Evolutionary conservation across 2,329 filamentous ascomycete genomes (phyloP).

Genomic region (Penicillium palitans): DNA sequence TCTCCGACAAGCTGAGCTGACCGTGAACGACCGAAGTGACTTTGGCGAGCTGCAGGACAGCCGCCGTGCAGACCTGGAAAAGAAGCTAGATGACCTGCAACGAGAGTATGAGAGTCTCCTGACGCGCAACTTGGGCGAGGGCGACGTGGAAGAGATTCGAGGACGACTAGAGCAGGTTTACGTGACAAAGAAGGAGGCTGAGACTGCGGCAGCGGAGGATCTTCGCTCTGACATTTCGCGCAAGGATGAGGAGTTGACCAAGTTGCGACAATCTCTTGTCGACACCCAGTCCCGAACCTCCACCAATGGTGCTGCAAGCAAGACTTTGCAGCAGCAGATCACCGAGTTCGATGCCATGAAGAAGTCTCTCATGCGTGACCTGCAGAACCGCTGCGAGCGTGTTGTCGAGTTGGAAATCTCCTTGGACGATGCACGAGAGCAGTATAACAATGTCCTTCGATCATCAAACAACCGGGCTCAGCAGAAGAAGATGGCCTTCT

Average conservation of each 20-base stretch:
- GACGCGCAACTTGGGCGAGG: slow-evolving; percentile 72
- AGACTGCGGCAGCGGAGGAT: slow-evolving; percentile 71
- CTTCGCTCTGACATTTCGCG: slow-evolving; percentile 73
- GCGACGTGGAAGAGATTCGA: slow-evolving; percentile 83
- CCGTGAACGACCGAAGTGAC: slow-evolving; percentile 69
- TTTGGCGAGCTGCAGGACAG: slow-evolving; percentile 64
- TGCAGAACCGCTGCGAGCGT: slow-evolving; percentile 96
- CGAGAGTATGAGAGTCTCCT: slow-evolving; percentile 82
- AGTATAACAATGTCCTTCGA: slow-evolving; percentile 97
- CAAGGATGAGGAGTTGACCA: slow-evolving; percentile 78
- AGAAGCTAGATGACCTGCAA: slow-evolving; percentile 71
- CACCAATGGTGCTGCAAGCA: slow-evolving; percentile 63
- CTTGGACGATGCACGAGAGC: slow-evolving; percentile 93
- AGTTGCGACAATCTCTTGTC: slow-evolving; percentile 77
- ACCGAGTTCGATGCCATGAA: slow-evolving; percentile 99
- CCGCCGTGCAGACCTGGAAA: slow-evolving; percentile 72
- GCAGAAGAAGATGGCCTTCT: slow-evolving; percentile 99
- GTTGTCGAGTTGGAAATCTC: slow-evolving; percentile 98
- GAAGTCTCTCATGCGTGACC: slow-evolving; percentile 97
- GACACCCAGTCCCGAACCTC: slow-evolving; percentile 59
- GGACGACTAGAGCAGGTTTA: slow-evolving; percentile 74
- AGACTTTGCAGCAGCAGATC: slow-evolving; percentile 96
- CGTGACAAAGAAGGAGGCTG: slow-evolving; percentile 69
- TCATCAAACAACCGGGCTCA: slow-evolving; percentile 97
- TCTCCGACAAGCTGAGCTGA: slow-evolving; percentile 87